These are phyloP conservation scores for Flaveria trinervia DNA, from an alignment of 129 eudicot species.

Conservation along the genomic window DNA sequence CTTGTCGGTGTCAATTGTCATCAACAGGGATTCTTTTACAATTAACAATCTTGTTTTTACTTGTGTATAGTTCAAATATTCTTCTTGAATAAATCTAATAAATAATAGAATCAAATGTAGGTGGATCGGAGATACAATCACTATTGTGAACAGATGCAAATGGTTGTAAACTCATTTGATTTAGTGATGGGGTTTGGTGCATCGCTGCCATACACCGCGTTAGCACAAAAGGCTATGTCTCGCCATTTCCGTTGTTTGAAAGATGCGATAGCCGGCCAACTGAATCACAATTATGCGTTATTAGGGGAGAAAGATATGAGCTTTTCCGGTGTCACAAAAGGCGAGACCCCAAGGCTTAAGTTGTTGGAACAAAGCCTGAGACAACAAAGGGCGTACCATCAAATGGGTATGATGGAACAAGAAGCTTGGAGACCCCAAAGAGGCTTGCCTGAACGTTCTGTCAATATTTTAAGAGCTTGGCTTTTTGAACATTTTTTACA, in stretches of 20 bases:
- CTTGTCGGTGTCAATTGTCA: constrained; percentile 21
- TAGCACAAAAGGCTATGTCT: constrained; percentile 97
- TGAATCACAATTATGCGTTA: constrained; percentile 70
- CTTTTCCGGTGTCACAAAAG: constrained; percentile 74
- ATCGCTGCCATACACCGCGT: constrained; percentile 84
- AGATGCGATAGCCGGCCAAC: constrained; percentile 69
- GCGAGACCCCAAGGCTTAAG: constrained; percentile 96
- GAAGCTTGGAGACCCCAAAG: constrained; percentile 99
- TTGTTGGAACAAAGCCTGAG: constrained; percentile 86
- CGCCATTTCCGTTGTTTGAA: constrained; percentile 89
- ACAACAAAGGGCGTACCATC: constrained; percentile 92
- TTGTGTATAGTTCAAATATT: background rate
- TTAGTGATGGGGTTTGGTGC: constrained; percentile 91
- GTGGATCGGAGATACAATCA: constrained; percentile 88
- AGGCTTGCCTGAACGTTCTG: constrained; percentile 94
- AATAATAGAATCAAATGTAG: constrained; percentile 39
- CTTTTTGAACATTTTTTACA: constrained; percentile 97
- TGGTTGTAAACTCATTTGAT: constrained; percentile 92
- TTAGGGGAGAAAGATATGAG: constrained; percentile 84
- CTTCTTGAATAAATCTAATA: background rate
- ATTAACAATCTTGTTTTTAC: constrained; percentile 10
- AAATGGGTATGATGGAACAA: constrained; percentile 99
- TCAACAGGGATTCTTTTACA: constrained; percentile 23
- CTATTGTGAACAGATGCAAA: constrained; percentile 98
- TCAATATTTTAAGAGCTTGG: constrained; percentile 93